phyloP scores from a whole-genome alignment of 306 rosid genomes.

The Glycyrrhiza uralensis region DNA sequence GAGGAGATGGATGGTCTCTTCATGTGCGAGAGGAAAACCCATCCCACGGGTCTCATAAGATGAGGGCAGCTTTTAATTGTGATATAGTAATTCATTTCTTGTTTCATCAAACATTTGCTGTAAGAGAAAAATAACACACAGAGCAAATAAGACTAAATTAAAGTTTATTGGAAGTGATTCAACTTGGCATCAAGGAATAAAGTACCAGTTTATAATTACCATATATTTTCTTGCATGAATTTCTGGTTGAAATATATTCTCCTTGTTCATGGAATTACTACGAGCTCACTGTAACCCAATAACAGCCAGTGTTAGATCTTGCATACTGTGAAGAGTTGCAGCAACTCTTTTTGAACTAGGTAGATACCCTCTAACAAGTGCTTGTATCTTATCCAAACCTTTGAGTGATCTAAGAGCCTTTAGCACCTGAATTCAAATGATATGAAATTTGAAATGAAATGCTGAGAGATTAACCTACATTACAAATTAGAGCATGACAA shows the following conservation, averaged over 20 bases:
- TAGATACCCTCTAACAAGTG: slow-evolving; percentile 81
- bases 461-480: background rate
- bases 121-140: background rate
- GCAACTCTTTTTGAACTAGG: slow-evolving; percentile 73
- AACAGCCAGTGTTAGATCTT: slow-evolving; percentile 76
- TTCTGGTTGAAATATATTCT: slow-evolving; percentile 35
- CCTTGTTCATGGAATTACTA: slow-evolving; percentile 63
- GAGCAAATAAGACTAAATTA: background rate
- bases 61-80: no score
- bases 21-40: no score
- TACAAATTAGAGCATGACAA: background rate
- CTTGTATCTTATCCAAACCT: slow-evolving; percentile 84
- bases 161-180: background rate
- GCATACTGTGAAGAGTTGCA: slow-evolving; percentile 84
- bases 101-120: slow-evolving; percentile 65
- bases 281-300: slow-evolving; percentile 68
- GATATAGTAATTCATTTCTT: slow-evolving; percentile 55
- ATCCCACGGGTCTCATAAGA: no score
- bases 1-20: no score
- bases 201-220: slow-evolving; percentile 35
- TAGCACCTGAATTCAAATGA: slow-evolving; percentile 51
- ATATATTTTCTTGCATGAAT: slow-evolving; percentile 41
- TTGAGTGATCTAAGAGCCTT: slow-evolving; percentile 80
- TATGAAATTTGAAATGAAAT: background rate
- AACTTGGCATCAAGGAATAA: background rate